Evolutionary conservation across 441 rosid species (phyloP), one percentile per base, ranked within the genome.

Genomic region (Adansonia rubrostipa): DNA sequence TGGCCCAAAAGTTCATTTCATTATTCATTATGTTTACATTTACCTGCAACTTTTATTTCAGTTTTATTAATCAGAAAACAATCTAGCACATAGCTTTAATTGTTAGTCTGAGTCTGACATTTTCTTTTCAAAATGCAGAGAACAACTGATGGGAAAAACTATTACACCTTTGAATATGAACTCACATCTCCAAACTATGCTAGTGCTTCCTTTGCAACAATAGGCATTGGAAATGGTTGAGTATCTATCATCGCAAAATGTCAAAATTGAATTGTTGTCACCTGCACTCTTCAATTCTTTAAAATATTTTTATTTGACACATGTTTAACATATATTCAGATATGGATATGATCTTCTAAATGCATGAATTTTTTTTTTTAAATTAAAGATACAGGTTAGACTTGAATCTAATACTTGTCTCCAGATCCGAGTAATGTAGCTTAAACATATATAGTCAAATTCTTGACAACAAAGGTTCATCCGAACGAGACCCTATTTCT

Each of bases 171-270:
- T 51, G 98, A 96, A 86, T 96, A 92, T 33, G 82, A 54, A 75
- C 93, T 96, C 3, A 82, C 89, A 56, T 89, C 97, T 77, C 88
- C 87, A 42, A 92, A 89, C 80, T 96, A 83, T 72, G 78, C 97
- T 2, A 90, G 88, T 63, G 74, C 82, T 80, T 91, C 93, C 75
- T 90, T 94, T 77, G 93, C 96, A 44, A 92, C 95, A 68, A 89
- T 94, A 15, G 96, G 92, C 9, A 88, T 94, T 67, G 93, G 89
- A 60, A 94, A 94, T 60, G 96, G 99, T 92, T 84, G 82, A 86
- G 14, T 20, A 60, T 20, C 19, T 5, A 5, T 63, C 45, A 28
- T 63, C 45, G 14, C 19, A 33, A 6, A 20, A 20, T 20, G 14
- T 22, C 36, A 19, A 20, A 19, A 33, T 19, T 58, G 5, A 58